These are phyloP conservation scores for Diatrype stigma DNA, from an alignment of 2,329 filamentous ascomycete species.

Conservation along the genomic window DNA sequence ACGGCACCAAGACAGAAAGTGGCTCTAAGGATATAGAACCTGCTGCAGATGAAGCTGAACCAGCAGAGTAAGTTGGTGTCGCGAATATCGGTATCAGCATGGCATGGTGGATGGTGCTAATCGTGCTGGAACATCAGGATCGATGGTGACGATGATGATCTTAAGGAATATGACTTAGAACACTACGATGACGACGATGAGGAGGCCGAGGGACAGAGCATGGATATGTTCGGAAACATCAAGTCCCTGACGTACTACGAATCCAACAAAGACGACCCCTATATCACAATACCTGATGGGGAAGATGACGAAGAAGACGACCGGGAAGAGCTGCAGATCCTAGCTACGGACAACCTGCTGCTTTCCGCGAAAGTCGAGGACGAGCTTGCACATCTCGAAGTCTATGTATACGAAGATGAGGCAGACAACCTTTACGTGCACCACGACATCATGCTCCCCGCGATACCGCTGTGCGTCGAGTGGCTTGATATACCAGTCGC, in stretches of 20 bases:
- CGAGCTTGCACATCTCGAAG: slow-evolving; percentile 91
- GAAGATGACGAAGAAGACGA: slow-evolving; percentile 79
- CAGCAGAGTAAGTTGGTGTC: slow-evolving; percentile 17
- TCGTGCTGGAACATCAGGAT: slow-evolving; percentile 32
- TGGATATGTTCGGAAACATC: slow-evolving; percentile 93
- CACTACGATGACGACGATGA: slow-evolving; percentile 86
- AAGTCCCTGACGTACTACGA: slow-evolving; percentile 92
- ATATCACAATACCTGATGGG: slow-evolving; percentile 79
- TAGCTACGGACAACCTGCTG: slow-evolving; percentile 88
- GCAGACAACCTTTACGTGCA: slow-evolving; percentile 98
- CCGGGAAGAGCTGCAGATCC: slow-evolving; percentile 86
- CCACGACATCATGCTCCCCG: slow-evolving; percentile 98
- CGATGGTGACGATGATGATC: slow-evolving; percentile 70
- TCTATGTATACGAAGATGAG: slow-evolving; percentile 95
- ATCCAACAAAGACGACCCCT: slow-evolving; percentile 91
- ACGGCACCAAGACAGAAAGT: background rate
- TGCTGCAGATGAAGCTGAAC: slow-evolving; percentile 9
- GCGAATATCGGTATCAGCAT: background rate
- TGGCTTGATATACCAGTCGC: slow-evolving; percentile 93
- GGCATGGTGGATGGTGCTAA: background rate
- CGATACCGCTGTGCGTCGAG: slow-evolving; percentile 91
- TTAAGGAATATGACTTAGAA: slow-evolving; percentile 94
- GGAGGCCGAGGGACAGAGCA: slow-evolving; percentile 64
- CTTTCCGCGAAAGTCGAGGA: slow-evolving; percentile 93
- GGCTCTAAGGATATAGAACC: slow-evolving; percentile 1